These are phyloP conservation scores for Nigrospora sphaerica DNA, from an alignment of 2,329 filamentous ascomycete species.

Conservation along the genomic window DNA sequence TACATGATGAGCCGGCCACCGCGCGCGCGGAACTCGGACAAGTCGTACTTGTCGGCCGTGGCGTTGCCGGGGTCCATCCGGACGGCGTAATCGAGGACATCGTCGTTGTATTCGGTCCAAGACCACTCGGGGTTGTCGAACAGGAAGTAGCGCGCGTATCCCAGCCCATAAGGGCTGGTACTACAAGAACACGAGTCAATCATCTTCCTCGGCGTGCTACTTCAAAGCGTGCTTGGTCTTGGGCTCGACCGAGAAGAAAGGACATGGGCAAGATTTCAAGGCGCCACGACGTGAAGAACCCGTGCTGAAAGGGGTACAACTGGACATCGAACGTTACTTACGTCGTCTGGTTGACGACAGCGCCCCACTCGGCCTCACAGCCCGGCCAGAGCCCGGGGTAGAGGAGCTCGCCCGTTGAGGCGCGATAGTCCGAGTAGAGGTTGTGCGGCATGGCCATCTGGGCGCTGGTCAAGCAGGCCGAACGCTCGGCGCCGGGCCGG, in stretches of 20 bases:
- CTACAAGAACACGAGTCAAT: constrained; percentile 9
- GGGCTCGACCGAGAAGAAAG: too few species aligned
- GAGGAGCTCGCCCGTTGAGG: constrained; percentile 24
- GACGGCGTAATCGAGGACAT: constrained; percentile 21
- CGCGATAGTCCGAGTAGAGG: constrained; percentile 21
- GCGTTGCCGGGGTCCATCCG: constrained; percentile 26
- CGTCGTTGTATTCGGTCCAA: constrained; percentile 24
- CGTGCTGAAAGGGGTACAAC: too few species aligned
- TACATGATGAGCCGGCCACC: constrained; percentile 39
- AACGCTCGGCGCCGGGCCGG: constrained; percentile 12
- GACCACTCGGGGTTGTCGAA: constrained; percentile 29
- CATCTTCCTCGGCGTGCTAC: too few species aligned
- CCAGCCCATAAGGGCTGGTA: constrained; percentile 24
- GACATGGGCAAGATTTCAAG: too few species aligned
- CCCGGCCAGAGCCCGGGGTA: constrained; percentile 38
- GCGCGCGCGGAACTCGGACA: constrained; percentile 27
- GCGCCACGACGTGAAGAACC: too few species aligned
- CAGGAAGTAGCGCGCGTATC: constrained; percentile 31
- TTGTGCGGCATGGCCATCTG: constrained; percentile 29
- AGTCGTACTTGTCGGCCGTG: constrained; percentile 30
- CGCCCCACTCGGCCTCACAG: constrained; percentile 31
- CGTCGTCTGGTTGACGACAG: constrained; percentile 16
- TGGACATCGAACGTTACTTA: too few species aligned
- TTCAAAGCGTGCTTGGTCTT: too few species aligned
- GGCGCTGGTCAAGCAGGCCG: constrained; percentile 31